phyloP scores from a whole-genome alignment of 306 rosid genomes.

The Betula pendula region DNA sequence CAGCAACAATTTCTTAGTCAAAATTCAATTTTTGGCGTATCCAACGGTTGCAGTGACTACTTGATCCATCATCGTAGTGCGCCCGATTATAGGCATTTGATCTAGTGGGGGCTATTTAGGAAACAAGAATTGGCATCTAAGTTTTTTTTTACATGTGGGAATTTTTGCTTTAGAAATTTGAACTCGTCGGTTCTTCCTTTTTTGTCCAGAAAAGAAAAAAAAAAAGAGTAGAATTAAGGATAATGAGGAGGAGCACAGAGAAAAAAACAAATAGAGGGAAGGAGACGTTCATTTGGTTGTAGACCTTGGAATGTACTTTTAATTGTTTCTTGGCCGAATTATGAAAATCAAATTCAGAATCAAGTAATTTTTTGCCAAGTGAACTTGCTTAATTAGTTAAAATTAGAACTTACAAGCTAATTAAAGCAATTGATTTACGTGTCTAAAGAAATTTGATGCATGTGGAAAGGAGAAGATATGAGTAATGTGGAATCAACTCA shows the following conservation, averaged over 20 bases:
- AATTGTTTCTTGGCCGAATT: slow-evolving; percentile 44
- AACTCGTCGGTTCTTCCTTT: slow-evolving; percentile 38
- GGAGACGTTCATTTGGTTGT: slow-evolving; percentile 26
- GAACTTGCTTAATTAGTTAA: background rate
- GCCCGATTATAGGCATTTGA: slow-evolving; percentile 63
- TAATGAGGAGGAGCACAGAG: background rate
- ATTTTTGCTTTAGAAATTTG: slow-evolving; percentile 44
- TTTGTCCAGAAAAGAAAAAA: background rate
- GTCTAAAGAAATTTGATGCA: too few species aligned
- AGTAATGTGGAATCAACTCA: slow-evolving; percentile 1
- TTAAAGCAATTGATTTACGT: too few species aligned
- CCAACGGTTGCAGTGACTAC: slow-evolving; percentile 79
- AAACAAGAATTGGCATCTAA: slow-evolving; percentile 37
- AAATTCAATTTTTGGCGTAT: slow-evolving; percentile 67
- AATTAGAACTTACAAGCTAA: background rate
- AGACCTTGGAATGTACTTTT: slow-evolving; percentile 35
- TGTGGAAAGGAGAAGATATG: background rate
- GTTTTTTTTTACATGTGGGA: slow-evolving; percentile 22
- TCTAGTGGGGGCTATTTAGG: slow-evolving; percentile 49
- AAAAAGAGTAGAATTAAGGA: slow-evolving; percentile 32
- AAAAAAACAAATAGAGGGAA: slow-evolving; percentile 12
- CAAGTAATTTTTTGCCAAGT: slow-evolving; percentile 11
- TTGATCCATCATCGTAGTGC: slow-evolving; percentile 62
- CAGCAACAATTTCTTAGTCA: slow-evolving; percentile 55
- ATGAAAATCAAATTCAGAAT: slow-evolving; percentile 41